phyloP scores from a whole-genome alignment of 2,329 filamentous ascomycete species.

The Colletotrichum phormii region DNA sequence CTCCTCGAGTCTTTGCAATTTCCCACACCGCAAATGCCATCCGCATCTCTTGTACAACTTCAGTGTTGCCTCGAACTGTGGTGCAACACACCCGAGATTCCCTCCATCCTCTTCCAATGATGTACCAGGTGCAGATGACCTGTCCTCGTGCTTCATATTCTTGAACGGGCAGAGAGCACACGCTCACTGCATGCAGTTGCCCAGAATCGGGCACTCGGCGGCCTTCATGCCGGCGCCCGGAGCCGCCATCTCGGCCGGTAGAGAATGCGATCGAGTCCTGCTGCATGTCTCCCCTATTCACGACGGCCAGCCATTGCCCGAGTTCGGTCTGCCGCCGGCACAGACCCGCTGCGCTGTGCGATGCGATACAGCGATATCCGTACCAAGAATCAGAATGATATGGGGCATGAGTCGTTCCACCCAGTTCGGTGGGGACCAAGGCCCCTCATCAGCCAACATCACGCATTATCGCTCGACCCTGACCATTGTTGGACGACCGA shows the following conservation, averaged over 20 bases:
- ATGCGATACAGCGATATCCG: constrained; percentile 1
- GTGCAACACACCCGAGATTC: constrained; percentile 19
- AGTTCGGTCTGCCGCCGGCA: not conserved
- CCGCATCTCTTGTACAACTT: constrained; percentile 17
- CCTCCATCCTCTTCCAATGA: not conserved
- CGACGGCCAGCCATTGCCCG: not conserved
- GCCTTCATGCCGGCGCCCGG: constrained; percentile 26
- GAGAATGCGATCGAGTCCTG: constrained; percentile 33
- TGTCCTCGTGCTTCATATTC: not conserved
- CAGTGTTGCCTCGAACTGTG: not conserved
- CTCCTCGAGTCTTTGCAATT: not conserved
- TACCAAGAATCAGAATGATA: constrained; percentile 13
- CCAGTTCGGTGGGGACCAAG: constrained; percentile 15
- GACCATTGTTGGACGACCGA: not conserved
- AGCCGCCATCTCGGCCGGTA: constrained; percentile 31
- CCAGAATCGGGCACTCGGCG: not conserved
- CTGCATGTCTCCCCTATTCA: constrained; percentile 18
- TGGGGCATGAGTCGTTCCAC: constrained; percentile 17
- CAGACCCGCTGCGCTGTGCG: not conserved
- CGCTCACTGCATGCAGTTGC: constrained; percentile 1
- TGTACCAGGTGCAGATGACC: not conserved
- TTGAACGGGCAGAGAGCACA: not conserved
- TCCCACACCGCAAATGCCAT: constrained; percentile 30
- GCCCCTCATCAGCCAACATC: not conserved
- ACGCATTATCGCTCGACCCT: constrained; percentile 22